Percentiles rank a stretch among this genome's conserved stretches.
Evolutionary conservation across 306 rosid species (phyloP).

Genomic region (Carpinus viminea): DNA sequence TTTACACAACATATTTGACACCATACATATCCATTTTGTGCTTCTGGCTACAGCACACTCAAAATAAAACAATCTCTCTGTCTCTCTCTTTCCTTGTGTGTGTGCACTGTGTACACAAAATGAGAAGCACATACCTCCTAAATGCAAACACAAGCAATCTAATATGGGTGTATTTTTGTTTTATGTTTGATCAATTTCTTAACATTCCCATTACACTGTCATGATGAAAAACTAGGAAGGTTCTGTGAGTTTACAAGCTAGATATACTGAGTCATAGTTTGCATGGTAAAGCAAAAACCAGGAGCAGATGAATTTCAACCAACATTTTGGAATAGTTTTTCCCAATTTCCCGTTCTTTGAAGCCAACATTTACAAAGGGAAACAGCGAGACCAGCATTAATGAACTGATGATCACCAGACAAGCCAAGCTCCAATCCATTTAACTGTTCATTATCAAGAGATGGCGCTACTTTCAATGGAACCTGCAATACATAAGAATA

Average conservation of each 20-base stretch:
- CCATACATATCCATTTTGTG: not conserved
- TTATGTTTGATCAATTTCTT: not conserved
- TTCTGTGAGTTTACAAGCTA: constrained; percentile 10
- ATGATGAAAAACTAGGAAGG: constrained; percentile 1
- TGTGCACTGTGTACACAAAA: not conserved
- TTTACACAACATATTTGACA: not conserved
- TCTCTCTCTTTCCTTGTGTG: not conserved
- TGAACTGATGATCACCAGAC: constrained; percentile 70
- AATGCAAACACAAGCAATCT: not conserved
- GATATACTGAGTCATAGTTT: constrained; percentile 8
- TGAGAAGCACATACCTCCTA: constrained; percentile 16
- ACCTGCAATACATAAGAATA: constrained; percentile 49
- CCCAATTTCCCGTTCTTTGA: constrained; percentile 77
- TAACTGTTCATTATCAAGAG: constrained; percentile 47
- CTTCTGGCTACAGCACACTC: not conserved
- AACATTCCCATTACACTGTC: not conserved
- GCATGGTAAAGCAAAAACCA: constrained; percentile 13
- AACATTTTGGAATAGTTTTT: constrained; percentile 46
- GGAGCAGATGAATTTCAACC: constrained; percentile 28
- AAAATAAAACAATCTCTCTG: not conserved
- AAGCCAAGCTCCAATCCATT: constrained; percentile 61
- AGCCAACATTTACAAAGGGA: constrained; percentile 84
- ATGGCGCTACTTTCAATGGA: constrained; percentile 52
- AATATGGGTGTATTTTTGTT: not conserved
- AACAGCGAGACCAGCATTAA: constrained; percentile 78